A percentile compares a stretch with the other conserved stretches of the same genome.
These are phyloP conservation scores for Claviceps sp. DNA, from an alignment of 2,329 filamentous ascomycete genomes.

Conservation along the genomic window DNA sequence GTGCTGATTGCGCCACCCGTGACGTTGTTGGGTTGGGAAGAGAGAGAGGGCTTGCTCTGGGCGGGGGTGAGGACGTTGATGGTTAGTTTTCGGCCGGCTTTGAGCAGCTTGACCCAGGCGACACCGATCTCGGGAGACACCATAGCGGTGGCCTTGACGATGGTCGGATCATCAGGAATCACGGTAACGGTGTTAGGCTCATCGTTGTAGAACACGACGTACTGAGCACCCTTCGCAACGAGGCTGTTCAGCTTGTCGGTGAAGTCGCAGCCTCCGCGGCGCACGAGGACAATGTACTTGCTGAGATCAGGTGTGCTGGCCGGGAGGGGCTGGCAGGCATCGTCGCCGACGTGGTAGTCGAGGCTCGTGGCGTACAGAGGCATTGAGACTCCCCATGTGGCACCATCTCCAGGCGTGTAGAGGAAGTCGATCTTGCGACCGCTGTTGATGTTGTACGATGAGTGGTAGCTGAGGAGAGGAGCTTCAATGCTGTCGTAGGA, in stretches of 20 bases:
- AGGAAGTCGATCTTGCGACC: not conserved
- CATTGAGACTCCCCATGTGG: constrained; percentile 7
- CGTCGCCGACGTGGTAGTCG: constrained; percentile 20
- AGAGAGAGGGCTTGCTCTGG: not conserved
- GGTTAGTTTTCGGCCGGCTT: constrained; percentile 23
- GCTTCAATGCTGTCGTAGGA: constrained; percentile 26
- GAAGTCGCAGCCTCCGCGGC: constrained; percentile 17
- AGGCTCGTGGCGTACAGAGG: constrained; percentile 20
- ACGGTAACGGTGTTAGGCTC: constrained; percentile 15
- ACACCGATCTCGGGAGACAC: constrained; percentile 28
- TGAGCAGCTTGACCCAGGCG: constrained; percentile 25
- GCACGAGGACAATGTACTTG: constrained; percentile 38
- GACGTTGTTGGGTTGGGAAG: constrained; percentile 5
- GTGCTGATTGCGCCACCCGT: constrained; percentile 37
- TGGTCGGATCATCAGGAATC: constrained; percentile 13
- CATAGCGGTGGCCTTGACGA: constrained; percentile 16
- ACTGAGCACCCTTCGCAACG: constrained; percentile 37
- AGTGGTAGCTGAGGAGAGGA: constrained; percentile 23
- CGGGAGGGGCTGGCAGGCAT: constrained; percentile 21
- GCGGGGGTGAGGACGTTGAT: not conserved
- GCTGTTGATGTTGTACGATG: constrained; percentile 20
- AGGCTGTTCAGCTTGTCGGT: not conserved
- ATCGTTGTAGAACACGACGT: constrained; percentile 50
- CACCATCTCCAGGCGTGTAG: not conserved
- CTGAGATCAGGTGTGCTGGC: constrained; percentile 37